Evolutionary conservation across 108 stramenopile species (phyloP).

Genomic region (Epithemia pelagica): DNA sequence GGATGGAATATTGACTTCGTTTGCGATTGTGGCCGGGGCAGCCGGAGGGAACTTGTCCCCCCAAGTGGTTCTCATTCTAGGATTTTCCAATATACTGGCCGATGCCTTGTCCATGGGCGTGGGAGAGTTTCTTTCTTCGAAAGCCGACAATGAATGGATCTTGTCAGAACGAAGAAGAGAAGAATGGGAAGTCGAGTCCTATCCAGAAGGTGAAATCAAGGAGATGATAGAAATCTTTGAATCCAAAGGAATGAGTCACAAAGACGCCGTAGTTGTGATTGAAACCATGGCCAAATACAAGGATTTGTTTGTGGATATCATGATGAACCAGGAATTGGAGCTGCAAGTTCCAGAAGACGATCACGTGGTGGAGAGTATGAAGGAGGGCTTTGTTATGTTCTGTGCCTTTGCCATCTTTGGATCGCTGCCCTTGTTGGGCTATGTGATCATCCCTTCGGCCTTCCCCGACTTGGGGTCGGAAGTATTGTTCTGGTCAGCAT

Average conservation of each 20-base stretch:
- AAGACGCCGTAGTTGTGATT: conserved; percentile 83
- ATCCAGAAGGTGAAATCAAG: conserved; percentile 89
- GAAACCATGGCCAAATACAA: conserved; percentile 91
- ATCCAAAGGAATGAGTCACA: conserved; percentile 58
- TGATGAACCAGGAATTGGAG: conserved; percentile 96
- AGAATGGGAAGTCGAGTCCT: conserved; percentile 93
- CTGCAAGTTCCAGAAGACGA: conserved; percentile 89
- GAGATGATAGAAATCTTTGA: conserved; percentile 93
- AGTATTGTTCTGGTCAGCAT: conserved; percentile 67
- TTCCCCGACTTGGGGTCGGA: conserved; percentile 51
- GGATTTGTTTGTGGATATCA: conserved; percentile 95
- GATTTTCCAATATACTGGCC: conserved; percentile 94
- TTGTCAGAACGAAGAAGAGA: conserved; percentile 84
- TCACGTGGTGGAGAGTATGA: conserved; percentile 76
- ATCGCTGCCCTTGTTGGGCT: conserved; percentile 81
- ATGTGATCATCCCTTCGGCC: conserved; percentile 64
- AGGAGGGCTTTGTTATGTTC: conserved; percentile 92
- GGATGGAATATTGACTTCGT: conserved; percentile 96
- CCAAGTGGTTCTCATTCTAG: conserved; percentile 89
- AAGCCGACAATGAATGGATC: conserved; percentile 95
- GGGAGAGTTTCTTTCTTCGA: conserved; percentile 94
- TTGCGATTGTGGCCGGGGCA: conserved; percentile 96
- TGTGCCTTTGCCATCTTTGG: conserved; percentile 85
- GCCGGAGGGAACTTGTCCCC: conserved; percentile 82
- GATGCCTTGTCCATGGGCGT: conserved; percentile 98